Base-by-base conservation (phyloP, 1,284 basidiomycete genomes). In the Papiliotrema flavescens region DNA sequence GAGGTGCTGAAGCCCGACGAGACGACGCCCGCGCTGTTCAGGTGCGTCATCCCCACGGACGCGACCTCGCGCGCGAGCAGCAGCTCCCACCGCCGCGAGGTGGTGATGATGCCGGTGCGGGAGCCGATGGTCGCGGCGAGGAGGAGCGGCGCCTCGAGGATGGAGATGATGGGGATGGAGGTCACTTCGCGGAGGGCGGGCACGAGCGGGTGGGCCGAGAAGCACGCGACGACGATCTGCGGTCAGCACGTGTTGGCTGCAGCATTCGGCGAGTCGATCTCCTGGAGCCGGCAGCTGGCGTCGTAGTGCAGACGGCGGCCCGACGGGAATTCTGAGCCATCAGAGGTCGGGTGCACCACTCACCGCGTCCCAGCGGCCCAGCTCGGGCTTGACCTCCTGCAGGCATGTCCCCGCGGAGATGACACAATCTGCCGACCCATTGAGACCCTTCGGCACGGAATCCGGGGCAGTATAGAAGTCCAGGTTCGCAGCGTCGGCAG, bases 81-180 rank as follows among this genome's bases (percentile, higher is more conserved):
- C 4, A 67, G 65, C 54, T 80, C 79, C 78, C 80, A 80, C 15
- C 79, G 75, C 8, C 68, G 69, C 5, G 79, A 80, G 0, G 81
- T 82, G 4, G 80, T 80, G n/a, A 82, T 76, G 53, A 82, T 79
- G 2, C 79, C 81, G 49, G 80, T 80, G 7, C 71, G 72, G 14
- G 68, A 60, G 2, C 73, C 76, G 3, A 72, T 57, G 9, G 56
- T 57, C 26, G 62, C 62, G 2, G 55, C 59, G 35, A 72, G 61
- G 19, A 80, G 68, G 28, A 82, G 62, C 6, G 78, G 78, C 2
- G 80, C 77, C 58, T 82, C 80, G 67, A 82, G 79, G 55, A 83
- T 82, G 20, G 78, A 78, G 23, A 80, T 67, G 17, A 79, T 79
- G 1, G 76, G 68, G 0, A 77, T 53, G 20, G 64, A 40, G 48